Base-by-base conservation (phyloP, 441 rosid genomes). In the Arabidopsis lyrata region DNA sequence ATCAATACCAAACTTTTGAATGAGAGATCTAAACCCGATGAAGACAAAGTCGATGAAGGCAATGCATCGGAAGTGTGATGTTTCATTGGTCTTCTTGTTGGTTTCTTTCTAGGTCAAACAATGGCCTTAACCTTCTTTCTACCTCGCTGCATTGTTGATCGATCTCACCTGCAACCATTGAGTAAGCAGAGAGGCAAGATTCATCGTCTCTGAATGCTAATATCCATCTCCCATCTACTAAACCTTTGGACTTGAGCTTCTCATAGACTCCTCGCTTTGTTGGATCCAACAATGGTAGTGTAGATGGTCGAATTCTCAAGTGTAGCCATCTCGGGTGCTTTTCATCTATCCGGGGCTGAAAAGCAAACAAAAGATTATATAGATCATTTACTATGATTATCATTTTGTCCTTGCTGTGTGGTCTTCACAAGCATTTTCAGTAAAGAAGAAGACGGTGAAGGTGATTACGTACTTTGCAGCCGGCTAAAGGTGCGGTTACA, bases 171-270 rank as follows among this genome's bases (percentile, higher is more conserved):
- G 70, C 64, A 77, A 86, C 85, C 97, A 96, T 93, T 42, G 87
- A 83, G 56, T 78, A 78, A 48, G 97, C 98, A 48, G 79, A 70
- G 78, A 84, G 77, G 88, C 98, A 93, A 32, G 93, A 85, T 63
- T 84, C 90, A 14, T 93, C 95, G 32, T 86, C 89, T 73, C 87
- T 82, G 81, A 96, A 96, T 65, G 99, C 97, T 63, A 96, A 74
- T 61, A 93, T 90, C 99, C 97, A 96, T 87, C 92, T 88, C 56
- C 99, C 99, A 49, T 96, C 97, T 14, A 93, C 94, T 56, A 90
- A 74, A 74, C 88, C 77, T 83, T 87, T 95, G n/a, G 90, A 47
- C 82, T 82, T 86, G 11, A 68, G 66, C 73, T 80, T 88, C 53
- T 81, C 81, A 49, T 72, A 72, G 36, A 68, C 60, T 49, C 67